Evolutionary conservation across 208 protist species (phyloP), one percentile per base, ranked within the genome.

Genomic region (Trypanosoma cruzi): DNA sequence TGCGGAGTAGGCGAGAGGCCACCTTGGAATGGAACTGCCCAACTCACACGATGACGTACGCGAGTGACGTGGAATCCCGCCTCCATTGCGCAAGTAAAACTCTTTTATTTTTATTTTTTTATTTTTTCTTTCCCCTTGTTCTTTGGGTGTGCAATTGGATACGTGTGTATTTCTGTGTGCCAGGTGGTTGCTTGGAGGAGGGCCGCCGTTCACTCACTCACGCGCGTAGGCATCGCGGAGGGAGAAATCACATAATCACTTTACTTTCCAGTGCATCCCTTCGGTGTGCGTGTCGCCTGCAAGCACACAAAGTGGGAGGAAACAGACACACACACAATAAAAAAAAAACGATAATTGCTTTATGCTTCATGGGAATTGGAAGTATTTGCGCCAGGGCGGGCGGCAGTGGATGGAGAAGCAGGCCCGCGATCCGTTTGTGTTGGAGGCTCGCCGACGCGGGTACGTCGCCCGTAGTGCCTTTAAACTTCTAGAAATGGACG

Each of bases 401-500:
- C 66, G 79, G 28, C 77, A 75, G 64, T 94, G 89, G 86, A 71
- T 85, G 63, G 77, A 89, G 71, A 49, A 76, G 37, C 89, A 94
- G 57, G 60, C 84, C 10, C 68, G 64, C 1, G 89, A 94, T 64
- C 76, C 77, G 0, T 94, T 89, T 60, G 86, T 94, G 4, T 37
- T 58, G 31, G 80, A 88, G 54, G 84, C 86, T 3, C 84, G 89
- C 36, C 66, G 80, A 22, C 71, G 82, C 16, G 86, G 86, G 48
- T 95, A 93, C 71, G 68, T 95, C 28, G 86, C 89, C 16, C 86
- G 89, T 36, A 95, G 89, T 55, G 89, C 89, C 48, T 91, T 86
- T 68, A 95, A 95, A 56, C 83, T 95, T 14, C 60, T 56, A 10
- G 64, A 88, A 62, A 80, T 95, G 16, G 84, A 95, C 52, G 83